Evolutionary conservation across 139 green algal genomes (phyloP), one percentile per base, ranked within the genome.

Genomic region (Chlamydomonas eustigma): DNA sequence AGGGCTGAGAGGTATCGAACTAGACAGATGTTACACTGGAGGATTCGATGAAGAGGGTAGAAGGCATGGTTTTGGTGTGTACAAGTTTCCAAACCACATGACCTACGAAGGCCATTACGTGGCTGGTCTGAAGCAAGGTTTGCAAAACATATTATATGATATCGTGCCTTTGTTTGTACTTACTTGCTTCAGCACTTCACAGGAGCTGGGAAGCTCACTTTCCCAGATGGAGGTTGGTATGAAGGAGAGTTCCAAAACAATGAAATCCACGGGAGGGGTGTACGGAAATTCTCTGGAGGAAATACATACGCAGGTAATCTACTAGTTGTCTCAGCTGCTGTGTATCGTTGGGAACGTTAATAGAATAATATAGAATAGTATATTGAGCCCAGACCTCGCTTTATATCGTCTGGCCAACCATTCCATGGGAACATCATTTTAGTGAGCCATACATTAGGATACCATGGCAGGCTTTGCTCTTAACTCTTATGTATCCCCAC

Each of bases 81-180:
- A 80, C 58, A 36, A 35, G 2, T 80, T 76, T 37, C 69, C 79
- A 0, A 81, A 80, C 4, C 80, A 78, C 39, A 70, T 80, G 39
- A 65, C 70, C 3, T 86, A 83, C 64, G 81, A 83, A 6, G 81
- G 81, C 0, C n/a, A 83, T n/a, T 86, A 76, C 68, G 77, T 77
- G 8, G 79, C 81, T 39, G 81, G 81, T 18, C 31, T 66, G 35
- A 86, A 86, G 44, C 76, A 86, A n/a, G 80, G 80, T 81, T 28
- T 58, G 76, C 28, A 58, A 58, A 12, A 58, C 44, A 18, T 58
- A n/a, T n/a, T n/a, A n/a, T n/a, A n/a, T n/a, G n/a, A n/a, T n/a
- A n/a, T n/a, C n/a, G n/a, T n/a, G n/a, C n/a, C n/a, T n/a, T n/a
- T n/a, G n/a, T n/a, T n/a, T n/a, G n/a, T n/a, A 58, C 44, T 28